Evolutionary conservation across 176 grass and related monocot genomes (phyloP).

Genomic region (Carex kokanica): DNA sequence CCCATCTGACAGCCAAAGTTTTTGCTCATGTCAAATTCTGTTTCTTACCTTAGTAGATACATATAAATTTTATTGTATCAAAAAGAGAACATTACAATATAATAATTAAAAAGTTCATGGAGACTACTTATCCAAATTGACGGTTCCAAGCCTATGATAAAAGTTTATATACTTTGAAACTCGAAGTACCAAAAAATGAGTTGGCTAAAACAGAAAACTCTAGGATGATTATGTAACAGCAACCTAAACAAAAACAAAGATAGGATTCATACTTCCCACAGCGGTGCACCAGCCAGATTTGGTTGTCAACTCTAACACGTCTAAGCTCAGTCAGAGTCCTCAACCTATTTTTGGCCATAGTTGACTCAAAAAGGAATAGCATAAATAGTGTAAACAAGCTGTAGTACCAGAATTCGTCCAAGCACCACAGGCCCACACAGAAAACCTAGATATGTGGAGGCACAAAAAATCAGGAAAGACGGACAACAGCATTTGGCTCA

Average conservation of each 20-base stretch:
- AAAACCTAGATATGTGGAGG: conserved; percentile 69
- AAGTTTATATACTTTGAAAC: background rate
- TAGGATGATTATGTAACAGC: background rate
- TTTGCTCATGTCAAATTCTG: background rate
- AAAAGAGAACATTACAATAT: background rate
- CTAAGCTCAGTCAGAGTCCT: conserved; percentile 95
- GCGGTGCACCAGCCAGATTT: conserved; percentile 72
- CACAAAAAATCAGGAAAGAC: conserved; percentile 25
- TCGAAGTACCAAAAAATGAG: background rate
- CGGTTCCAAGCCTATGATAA: background rate
- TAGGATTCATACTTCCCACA: conserved; percentile 73
- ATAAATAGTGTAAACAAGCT: conserved; percentile 99
- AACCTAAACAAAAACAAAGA: conserved; percentile 13
- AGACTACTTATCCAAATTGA: background rate
- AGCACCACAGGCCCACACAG: conserved; percentile 93
- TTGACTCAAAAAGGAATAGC: conserved; percentile 99
- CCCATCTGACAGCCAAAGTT: conserved; percentile 65
- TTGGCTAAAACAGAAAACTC: background rate
- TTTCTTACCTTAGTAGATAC: conserved; percentile 15
- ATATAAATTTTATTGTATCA: conserved; percentile 1
- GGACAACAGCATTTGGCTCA: conserved; percentile 10
- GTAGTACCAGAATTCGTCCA: conserved; percentile 99
- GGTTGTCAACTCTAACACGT: conserved; percentile 97
- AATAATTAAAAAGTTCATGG: background rate
- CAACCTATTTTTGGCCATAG: conserved; percentile 96